A percentile compares a stretch with the other conserved stretches of the same genome.
These are phyloP conservation scores for Chalara sp. DNA, from an alignment of 2,329 filamentous ascomycete species.

Conservation along the genomic window DNA sequence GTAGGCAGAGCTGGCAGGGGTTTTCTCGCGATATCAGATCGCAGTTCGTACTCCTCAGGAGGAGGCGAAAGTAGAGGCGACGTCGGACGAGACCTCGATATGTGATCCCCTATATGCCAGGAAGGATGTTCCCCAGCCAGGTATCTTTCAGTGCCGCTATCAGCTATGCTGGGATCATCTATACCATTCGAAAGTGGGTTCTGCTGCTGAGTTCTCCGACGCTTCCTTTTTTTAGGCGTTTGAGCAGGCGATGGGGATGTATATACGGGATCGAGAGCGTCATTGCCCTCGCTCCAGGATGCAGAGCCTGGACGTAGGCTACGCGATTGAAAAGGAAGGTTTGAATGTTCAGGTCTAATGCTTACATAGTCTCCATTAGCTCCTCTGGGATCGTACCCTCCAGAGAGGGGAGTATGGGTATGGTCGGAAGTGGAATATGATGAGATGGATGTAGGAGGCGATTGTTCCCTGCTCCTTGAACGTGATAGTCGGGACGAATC, in stretches of 20 bases:
- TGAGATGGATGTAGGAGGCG: conserved; percentile 10
- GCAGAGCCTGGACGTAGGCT: neutral
- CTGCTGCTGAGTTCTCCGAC: neutral
- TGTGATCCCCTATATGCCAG: no score
- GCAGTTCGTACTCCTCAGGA: neutral
- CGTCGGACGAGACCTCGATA: neutral
- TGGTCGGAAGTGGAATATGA: conserved; percentile 9
- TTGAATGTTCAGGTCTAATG: conserved; percentile 3
- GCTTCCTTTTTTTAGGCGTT: neutral
- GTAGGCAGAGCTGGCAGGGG: conserved; percentile 14
- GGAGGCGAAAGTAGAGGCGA: conserved; percentile 5
- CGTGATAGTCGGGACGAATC: conserved; percentile 7
- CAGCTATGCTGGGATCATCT: neutral
- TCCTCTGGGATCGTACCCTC: neutral
- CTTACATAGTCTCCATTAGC: neutral
- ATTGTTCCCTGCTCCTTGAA: conserved; percentile 4
- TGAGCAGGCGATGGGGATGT: neutral
- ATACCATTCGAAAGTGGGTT: neutral
- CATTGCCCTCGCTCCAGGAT: neutral
- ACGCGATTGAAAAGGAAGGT: neutral
- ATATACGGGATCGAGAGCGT: neutral
- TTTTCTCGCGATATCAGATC: conserved; percentile 10
- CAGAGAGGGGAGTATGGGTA: conserved; percentile 6
- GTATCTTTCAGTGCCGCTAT: neutral
- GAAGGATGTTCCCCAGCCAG: no score